Evolutionary conservation across 768 basidiomycete species (phyloP).

Genomic region (Panaeolus cyanescens): DNA sequence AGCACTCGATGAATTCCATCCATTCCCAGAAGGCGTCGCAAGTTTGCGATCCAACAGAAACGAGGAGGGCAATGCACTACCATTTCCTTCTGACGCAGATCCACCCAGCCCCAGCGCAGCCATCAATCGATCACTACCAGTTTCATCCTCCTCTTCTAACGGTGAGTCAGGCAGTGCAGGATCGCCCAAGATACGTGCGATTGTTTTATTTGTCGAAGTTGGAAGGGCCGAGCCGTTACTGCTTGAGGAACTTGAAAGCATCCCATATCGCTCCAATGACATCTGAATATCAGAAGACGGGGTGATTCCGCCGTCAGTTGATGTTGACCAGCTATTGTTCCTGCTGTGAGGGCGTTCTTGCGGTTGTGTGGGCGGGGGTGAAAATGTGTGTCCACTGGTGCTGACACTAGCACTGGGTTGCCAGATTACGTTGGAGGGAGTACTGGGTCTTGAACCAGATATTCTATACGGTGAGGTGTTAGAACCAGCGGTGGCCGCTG

Average conservation of each 20-base stretch:
- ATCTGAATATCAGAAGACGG: not conserved
- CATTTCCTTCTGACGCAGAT: not conserved
- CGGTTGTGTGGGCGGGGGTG: conserved; percentile 6
- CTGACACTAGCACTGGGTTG: conserved; percentile 30
- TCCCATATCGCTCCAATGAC: not conserved
- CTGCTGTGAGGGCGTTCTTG: conserved; percentile 45
- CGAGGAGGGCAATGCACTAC: not conserved
- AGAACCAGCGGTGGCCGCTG: conserved; percentile 34
- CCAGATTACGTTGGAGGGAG: conserved; percentile 82
- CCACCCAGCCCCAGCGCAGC: not conserved
- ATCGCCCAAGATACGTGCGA: not conserved
- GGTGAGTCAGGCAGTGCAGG: not conserved
- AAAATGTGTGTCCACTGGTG: conserved; percentile 7
- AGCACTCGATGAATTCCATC: not conserved
- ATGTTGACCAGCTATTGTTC: conserved; percentile 55
- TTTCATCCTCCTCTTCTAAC: not conserved
- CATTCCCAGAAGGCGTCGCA: not conserved
- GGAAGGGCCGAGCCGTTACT: not conserved
- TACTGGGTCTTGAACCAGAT: conserved; percentile 53
- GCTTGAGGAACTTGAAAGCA: not conserved
- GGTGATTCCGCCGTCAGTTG: conserved; percentile 34
- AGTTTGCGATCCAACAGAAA: not conserved
- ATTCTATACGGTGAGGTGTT: not conserved
- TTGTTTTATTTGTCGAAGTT: conserved; percentile 4
- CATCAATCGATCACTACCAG: not conserved